Percentiles rank a stretch among this genome's conserved stretches.
Evolutionary conservation across 306 rosid genomes (phyloP).

Genomic region (Medicago lupulina): DNA sequence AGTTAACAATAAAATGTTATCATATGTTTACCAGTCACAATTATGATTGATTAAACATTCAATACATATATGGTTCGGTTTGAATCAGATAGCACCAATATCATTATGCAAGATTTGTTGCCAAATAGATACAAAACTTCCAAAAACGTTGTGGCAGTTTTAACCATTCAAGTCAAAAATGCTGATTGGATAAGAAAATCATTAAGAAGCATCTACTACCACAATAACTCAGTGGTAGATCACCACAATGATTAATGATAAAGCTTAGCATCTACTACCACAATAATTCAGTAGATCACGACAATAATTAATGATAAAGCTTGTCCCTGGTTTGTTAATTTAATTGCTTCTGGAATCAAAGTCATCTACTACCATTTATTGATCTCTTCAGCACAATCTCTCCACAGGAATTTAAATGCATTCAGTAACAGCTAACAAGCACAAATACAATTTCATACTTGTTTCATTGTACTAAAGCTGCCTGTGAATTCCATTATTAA

Average conservation of each 20-base stretch:
- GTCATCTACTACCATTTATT: constrained; percentile 30
- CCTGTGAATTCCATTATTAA: too few species aligned
- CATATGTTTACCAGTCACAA: not conserved
- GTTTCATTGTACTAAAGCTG: too few species aligned
- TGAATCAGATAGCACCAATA: not conserved
- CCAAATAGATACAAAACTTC: constrained; percentile 16
- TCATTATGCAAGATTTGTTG: not conserved
- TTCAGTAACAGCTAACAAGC: constrained; percentile 14
- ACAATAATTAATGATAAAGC: constrained; percentile 15
- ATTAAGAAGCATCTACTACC: not conserved
- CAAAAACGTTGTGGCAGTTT: constrained; percentile 12
- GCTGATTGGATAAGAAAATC: constrained; percentile 25
- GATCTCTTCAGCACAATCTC: constrained; percentile 27
- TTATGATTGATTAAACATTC: not conserved
- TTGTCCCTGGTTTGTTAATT: constrained; percentile 2
- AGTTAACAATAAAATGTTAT: not conserved
- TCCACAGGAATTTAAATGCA: constrained; percentile 29
- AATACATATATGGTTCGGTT: not conserved
- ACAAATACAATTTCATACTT: constrained; percentile 35
- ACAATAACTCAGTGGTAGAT: not conserved
- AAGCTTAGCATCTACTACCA: not conserved
- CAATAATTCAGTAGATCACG: not conserved
- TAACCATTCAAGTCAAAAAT: constrained; percentile 16
- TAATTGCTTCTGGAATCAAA: not conserved
- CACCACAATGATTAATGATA: constrained; percentile 10